Base-by-base conservation (phyloP, 2,329 filamentous ascomycete species). In the Botryosphaeria agaves region DNA sequence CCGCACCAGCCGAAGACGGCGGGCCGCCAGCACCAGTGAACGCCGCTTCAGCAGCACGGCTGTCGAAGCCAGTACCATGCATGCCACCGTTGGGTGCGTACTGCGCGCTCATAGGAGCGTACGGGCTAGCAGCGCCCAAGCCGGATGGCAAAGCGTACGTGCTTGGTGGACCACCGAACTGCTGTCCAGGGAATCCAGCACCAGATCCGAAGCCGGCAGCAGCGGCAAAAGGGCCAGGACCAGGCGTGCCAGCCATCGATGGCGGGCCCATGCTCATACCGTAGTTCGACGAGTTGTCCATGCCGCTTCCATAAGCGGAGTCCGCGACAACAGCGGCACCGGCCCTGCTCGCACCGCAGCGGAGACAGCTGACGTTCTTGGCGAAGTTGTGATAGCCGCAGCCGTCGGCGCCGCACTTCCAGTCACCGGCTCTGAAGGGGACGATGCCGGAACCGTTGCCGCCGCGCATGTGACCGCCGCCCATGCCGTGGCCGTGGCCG, bases 341-440 rank as follows among this genome's bases (percentile, higher is more conserved):
- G 36, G 87, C 87, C 44, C 89, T 82, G 53, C 84, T 91, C 31
- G 87, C 89, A 52, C 89, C 89, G 51, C 89, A 98, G 36, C 89
- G 81, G 38, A 98, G 72, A 56, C 89, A 98, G 58, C 83, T 92
- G 34, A 95, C 87, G 47, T 98, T 98, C 71, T 98, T 98, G 37
- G 89, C 89, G 51, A 98, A 98, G 62, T 98, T 98, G 64, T 98
- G 89, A 56, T 98, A 98, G 34, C 81, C 83, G 52, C 89, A 98
- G 21, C 85, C 84, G 49, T 98, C 89, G 40, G 89, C 89, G 33
- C 89, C 89, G 49, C 89, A 98, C 58, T 94, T 94, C 89, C 89
- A 98, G 51, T 98, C 89, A 48, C 89, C 89, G 32, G 89, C 89
- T 48, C 89, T 80, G 76, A 98, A 98, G 11, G 89, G 89, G 26